Evolutionary conservation across 768 basidiomycete species (phyloP), one percentile per base, ranked within the genome.

Genomic region (Lentinula raphanica): DNA sequence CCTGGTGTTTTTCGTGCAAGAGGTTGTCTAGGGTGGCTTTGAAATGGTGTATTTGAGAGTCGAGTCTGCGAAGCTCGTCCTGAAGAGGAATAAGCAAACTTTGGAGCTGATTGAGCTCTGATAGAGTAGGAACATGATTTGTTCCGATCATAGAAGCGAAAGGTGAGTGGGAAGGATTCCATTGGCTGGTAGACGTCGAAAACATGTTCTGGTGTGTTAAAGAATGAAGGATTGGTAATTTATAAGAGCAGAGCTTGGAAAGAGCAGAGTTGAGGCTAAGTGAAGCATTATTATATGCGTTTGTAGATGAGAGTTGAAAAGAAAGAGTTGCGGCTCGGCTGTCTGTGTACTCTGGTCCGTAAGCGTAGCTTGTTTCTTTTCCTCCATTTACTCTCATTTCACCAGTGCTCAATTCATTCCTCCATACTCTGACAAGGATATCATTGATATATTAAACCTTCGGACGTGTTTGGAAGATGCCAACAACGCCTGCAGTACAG

Each of bases 71-170:
- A n/a, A 31, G 28, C 23, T 48, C 45, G 11, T 35, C 13, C 5
- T 39, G 7, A 19, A 27, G 25, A 23, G 32, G 27, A 28, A 21
- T 17, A 21, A 57, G 44, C 8, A 49, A 28, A 2, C 9, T 11
- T 38, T 17, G 23, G 31, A 29, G 19, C 23, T 25, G 35, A 17
- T 31, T 27, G 25, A 44, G 9, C 25, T 57, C 56, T n/a, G 44
- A 45, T 17, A 19, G 5, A 23, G 56, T 49, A 25, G 56, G 45
- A 5, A 28, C 44, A n/a, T 49, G 17, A 36, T 57, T 57, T 25
- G 56, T 57, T n/a, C 46, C 36, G 17, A 57, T 23, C 17, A 57
- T 13, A 48, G 28, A 38, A 21, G 27, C 35, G 19, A 57, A 57
- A 17, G 56, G 56, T 29, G 56, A 57, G 17, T 21, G 23, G 32